These are phyloP conservation scores for Microcos paniculata DNA, from an alignment of 345 rosid genomes.

Conservation along the genomic window DNA sequence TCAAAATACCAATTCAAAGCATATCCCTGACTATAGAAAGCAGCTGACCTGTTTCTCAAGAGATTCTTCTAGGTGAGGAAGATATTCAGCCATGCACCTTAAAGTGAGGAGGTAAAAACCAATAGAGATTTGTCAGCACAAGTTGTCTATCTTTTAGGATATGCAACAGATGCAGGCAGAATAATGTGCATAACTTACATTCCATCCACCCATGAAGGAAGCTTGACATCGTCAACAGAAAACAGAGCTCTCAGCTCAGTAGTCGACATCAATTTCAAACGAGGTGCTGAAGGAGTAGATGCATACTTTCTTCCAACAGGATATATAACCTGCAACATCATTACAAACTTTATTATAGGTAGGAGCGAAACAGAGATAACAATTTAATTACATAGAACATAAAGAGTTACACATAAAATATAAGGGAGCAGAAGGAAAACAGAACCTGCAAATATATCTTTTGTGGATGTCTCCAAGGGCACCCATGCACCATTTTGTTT, in stretches of 20 bases:
- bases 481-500: conserved; percentile 75
- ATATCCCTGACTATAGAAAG: conserved; percentile 2
- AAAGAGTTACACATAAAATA: conserved; percentile 5
- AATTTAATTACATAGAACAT: background rate
- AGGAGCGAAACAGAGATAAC: conserved; percentile 4
- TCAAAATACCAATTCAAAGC: conserved; percentile 13
- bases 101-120: conserved; percentile 20
- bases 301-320: conserved; percentile 74
- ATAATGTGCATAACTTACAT: conserved; percentile 52
- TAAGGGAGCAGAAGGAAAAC: conserved; percentile 19
- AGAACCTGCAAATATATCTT: conserved; percentile 88
- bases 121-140: conserved; percentile 16
- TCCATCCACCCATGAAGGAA: conserved; percentile 86
- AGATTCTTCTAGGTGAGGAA: conserved; percentile 87
- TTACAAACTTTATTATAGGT: conserved; percentile 12
- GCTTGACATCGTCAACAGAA: conserved; percentile 87
- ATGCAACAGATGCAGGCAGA: conserved; percentile 18
- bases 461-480: conserved; percentile 90
- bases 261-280: conserved; percentile 71
- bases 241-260: conserved; percentile 64
- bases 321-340: conserved; percentile 67
- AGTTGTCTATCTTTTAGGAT: background rate
- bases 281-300: conserved; percentile 77
- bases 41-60: conserved; percentile 76
- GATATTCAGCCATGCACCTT: conserved; percentile 99